Base-by-base conservation (phyloP, 2,329 filamentous ascomycete species). In the Neobulgaria alba region DNA sequence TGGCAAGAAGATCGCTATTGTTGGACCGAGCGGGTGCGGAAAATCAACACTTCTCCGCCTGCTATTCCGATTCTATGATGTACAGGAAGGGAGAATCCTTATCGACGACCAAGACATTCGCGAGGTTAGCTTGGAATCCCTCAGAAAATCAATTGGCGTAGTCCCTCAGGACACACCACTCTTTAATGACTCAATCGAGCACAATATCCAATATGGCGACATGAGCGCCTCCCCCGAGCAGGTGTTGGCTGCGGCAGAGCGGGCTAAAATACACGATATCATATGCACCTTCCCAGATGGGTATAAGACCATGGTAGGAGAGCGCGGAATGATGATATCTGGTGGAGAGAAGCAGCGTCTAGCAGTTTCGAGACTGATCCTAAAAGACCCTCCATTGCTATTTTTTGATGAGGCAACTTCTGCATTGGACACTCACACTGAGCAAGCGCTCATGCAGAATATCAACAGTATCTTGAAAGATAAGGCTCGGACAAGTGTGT, bases 341-440 rank as follows among this genome's bases (percentile, higher is more conserved):
- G 89, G 86, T 2, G 89, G 89, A 21, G 90, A 95, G 66, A 95
- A 95, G 63, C 89, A 95, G 64, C 77, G 89, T 3, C 67, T 95
- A 9, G 90, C 90, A 0, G 78, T 95, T 17, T 86, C 85, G 18
- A 72, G 89, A 32, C 61, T 95, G 29, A 73, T 95, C 1, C 71
- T 95, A 43, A 95, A 95, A 61, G 85, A 95, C 51, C 87, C 89
- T 3, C 86, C 87, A 2, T 65, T 95, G 19, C 67, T 95, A 1
- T 95, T 95, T 72, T 95, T 95, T 54, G 89, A 95, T 52, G 89
- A 95, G 68, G 90, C 89, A 54, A 95, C 89, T 0, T 90, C 84
- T 35, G 89, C 90, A 1, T 69, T 95, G 23, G 89, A 95, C 59
- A 95, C 90, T 0, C 85, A 95, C 57, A 95, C 90, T 0, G 90